These are phyloP conservation scores for Leishmania amazonensis DNA, from an alignment of 208 protist genomes.

Conservation along the genomic window DNA sequence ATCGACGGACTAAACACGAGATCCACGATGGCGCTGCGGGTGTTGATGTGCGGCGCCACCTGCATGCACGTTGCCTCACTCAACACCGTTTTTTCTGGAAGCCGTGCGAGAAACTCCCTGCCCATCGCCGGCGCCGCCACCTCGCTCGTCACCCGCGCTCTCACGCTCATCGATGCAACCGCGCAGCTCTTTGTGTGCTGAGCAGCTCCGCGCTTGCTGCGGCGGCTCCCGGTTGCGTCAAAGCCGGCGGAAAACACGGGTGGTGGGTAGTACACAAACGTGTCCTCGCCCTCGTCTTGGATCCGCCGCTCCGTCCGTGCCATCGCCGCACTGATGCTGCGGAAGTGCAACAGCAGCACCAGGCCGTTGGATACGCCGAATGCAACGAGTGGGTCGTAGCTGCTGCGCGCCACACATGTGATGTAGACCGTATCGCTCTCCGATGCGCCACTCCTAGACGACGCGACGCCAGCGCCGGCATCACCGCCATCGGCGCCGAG, in stretches of 20 bases:
- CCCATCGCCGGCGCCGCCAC: slow-evolving; percentile 17
- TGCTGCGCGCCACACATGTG: slow-evolving; percentile 59
- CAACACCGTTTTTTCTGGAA: slow-evolving; percentile 32
- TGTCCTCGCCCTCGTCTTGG: slow-evolving; percentile 36
- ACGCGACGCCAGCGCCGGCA: not conserved
- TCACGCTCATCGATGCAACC: slow-evolving; percentile 6
- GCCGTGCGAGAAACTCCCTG: slow-evolving; percentile 13
- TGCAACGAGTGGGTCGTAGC: slow-evolving; percentile 78
- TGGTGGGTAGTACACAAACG: slow-evolving; percentile 37
- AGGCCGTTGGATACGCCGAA: slow-evolving; percentile 64
- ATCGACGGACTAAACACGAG: slow-evolving; percentile 81
- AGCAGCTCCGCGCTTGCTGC: slow-evolving; percentile 1
- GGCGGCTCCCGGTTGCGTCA: not conserved
- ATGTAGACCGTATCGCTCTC: slow-evolving; percentile 22
- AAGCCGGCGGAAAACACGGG: not conserved
- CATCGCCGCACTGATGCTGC: slow-evolving; percentile 30
- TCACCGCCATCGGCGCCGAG: slow-evolving; percentile 7
- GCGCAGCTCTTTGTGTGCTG: not conserved
- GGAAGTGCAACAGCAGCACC: slow-evolving; percentile 57
- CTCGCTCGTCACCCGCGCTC: not conserved
- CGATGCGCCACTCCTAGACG: not conserved
- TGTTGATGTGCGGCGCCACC: slow-evolving; percentile 36
- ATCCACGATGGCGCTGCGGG: slow-evolving; percentile 49
- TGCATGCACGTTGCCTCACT: slow-evolving; percentile 43
- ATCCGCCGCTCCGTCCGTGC: slow-evolving; percentile 19